These are phyloP conservation scores for Ascochyta viciae-villosae DNA, from an alignment of 2,329 filamentous ascomycete species.

Conservation along the genomic window DNA sequence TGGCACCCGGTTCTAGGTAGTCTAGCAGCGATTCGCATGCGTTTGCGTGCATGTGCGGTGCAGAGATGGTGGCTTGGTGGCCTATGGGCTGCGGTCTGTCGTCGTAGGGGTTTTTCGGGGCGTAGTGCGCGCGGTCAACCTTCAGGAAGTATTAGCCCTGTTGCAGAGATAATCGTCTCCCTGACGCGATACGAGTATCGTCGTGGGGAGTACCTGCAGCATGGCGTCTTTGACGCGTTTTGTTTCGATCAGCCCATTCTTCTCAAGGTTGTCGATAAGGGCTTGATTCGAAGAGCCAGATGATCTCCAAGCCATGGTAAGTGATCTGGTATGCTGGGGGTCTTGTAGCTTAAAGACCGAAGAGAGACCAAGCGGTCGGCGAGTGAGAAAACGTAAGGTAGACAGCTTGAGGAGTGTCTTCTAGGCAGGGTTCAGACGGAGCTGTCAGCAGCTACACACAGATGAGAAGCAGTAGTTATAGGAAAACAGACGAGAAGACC, in stretches of 20 bases:
- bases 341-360: constrained; percentile 9
- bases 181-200: constrained; percentile 11
- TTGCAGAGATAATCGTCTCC: background rate
- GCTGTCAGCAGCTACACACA: constrained; percentile 26
- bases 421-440: background rate
- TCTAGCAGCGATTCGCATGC: constrained; percentile 69
- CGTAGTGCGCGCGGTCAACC: constrained; percentile 90
- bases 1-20: constrained; percentile 60
- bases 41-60: constrained; percentile 75
- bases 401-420: constrained; percentile 22
- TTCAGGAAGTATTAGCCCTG: constrained; percentile 43
- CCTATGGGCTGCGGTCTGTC: constrained; percentile 75
- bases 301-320: constrained; percentile 87
- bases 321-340: constrained; percentile 13
- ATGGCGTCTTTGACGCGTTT: constrained; percentile 80
- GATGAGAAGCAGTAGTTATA: constrained; percentile 11
- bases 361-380: constrained; percentile 16
- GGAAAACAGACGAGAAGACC: background rate
- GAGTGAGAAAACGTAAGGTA: constrained; percentile 26
- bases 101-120: constrained; percentile 73
- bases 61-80: constrained; percentile 72
- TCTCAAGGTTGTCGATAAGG: constrained; percentile 79
- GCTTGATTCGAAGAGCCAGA: constrained; percentile 76
- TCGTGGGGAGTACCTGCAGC: constrained; percentile 62
- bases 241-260: constrained; percentile 75